Evolutionary conservation across 805 yeast genomes (phyloP), one percentile per base, ranked within the genome.

Genomic region (Pichia insulana): DNA sequence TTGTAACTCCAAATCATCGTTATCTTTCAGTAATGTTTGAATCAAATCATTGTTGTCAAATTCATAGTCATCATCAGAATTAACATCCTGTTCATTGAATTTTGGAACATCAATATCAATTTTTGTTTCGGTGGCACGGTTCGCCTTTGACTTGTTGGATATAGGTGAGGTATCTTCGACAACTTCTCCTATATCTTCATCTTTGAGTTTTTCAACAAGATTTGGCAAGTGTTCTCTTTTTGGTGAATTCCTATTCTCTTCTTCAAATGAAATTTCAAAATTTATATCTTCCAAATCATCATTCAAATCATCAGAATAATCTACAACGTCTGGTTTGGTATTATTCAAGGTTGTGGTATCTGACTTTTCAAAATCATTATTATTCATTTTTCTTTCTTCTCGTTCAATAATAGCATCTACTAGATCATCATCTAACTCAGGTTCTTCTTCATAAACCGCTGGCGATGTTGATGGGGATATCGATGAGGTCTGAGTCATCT

Each of bases 171-270:
- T 46, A 18, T 50, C 48, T 9, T 52, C 51, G 7, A 71, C 60
- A 35, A 73, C 83, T 55, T 78, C 84, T 17, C 84, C 84, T 20
- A 77, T 66, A 57, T 76, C 83, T 54, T 77, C 84, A 36, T 75
- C 75, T 36, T 68, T 66, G 9, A 61, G 50, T 15, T 42, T 33
- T 25, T 37, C 42, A 4, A 31, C 10, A 17, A 44, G 42, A 35
- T 41, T 45, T 18, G 36, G 37, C 2, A 26, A 30, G 20, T 30
- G 41, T 12, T 22, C 30, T 16, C 19, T 27, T 32, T 26, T 17
- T 10, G 30, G 28, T 50, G 7, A 44, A 41, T 26, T 50, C 39
- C 61, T 65, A 35, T 62, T 66, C 44, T 67, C 67, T 39, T 66
- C 49, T 25, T 51, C 43, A 27, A 44, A 41, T 15, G 45, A 37